These are phyloP conservation scores for Moringa oleifera DNA, from an alignment of 345 rosid species.

Conservation along the genomic window DNA sequence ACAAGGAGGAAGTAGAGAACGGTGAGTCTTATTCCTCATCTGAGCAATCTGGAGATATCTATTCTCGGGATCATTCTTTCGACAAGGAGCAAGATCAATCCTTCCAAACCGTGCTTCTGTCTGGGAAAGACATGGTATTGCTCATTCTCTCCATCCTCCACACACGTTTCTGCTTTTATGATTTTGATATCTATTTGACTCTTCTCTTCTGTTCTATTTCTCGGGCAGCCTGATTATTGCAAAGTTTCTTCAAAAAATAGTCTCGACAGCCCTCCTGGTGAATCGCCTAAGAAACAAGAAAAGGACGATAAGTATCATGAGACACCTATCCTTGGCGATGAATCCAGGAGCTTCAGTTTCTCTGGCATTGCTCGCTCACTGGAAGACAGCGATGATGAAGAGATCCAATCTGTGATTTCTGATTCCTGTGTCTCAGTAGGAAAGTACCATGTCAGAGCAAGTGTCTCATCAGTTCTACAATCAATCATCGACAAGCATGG, in stretches of 20 bases:
- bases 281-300: slow-evolving; percentile 16
- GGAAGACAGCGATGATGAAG: slow-evolving; percentile 33
- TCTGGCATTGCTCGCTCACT: not conserved
- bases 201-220: not conserved
- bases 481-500: slow-evolving; percentile 55
- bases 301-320: slow-evolving; percentile 16
- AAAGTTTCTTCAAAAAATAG: not conserved
- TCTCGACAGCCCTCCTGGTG: not conserved
- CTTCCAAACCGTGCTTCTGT: slow-evolving; percentile 21
- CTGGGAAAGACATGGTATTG: slow-evolving; percentile 18
- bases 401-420: slow-evolving; percentile 48
- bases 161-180: not conserved
- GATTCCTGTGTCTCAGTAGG: slow-evolving; percentile 63
- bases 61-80: slow-evolving; percentile 36
- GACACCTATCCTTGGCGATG: not conserved
- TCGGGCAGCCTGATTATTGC: not conserved
- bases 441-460: slow-evolving; percentile 52
- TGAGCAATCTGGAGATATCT: slow-evolving; percentile 28
- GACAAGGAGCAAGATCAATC: slow-evolving; percentile 30
- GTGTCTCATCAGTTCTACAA: slow-evolving; percentile 37
- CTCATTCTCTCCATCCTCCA: not conserved
- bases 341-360: not conserved
- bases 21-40: slow-evolving; percentile 35
- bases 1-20: slow-evolving; percentile 29
- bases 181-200: not conserved